Conservation (phyloP, 2,329 filamentous ascomycete genomes). For the Pseudocercospora crystallina region DNA sequence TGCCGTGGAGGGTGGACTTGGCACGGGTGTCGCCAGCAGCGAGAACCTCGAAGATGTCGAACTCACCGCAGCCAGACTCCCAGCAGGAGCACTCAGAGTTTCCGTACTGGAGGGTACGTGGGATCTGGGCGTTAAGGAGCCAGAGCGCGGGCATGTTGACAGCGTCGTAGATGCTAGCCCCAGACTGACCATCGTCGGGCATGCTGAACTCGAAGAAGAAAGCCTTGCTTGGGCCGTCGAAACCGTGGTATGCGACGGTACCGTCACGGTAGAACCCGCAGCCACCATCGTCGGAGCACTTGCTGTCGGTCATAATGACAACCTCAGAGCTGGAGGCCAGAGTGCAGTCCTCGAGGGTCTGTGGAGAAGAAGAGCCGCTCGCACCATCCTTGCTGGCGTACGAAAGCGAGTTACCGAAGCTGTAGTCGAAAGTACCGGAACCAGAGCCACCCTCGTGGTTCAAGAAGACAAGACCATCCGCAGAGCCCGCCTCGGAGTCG, state of each 20-base stretch:
- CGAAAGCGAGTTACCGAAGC: slow-evolving; percentile 59
- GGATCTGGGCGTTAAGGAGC: slow-evolving; percentile 72
- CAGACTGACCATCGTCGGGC: slow-evolving; percentile 59
- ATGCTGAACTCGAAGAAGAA: slow-evolving; percentile 75
- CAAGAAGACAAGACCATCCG: slow-evolving; percentile 58
- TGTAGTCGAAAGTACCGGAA: slow-evolving; percentile 56
- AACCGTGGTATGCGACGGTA: slow-evolving; percentile 61
- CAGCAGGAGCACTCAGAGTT: slow-evolving; percentile 68
- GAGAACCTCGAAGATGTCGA: slow-evolving; percentile 73
- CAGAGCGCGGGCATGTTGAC: slow-evolving; percentile 72
- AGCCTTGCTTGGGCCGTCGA: slow-evolving; percentile 66
- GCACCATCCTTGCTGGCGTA: slow-evolving; percentile 53
- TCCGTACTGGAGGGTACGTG: slow-evolving; percentile 68
- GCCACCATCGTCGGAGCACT: slow-evolving; percentile 48
- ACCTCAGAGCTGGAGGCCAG: slow-evolving; percentile 53
- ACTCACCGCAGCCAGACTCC: slow-evolving; percentile 68
- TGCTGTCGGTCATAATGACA: slow-evolving; percentile 51
- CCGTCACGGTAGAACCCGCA: slow-evolving; percentile 38
- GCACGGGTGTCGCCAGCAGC: slow-evolving; percentile 62
- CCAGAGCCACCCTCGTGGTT: slow-evolving; percentile 58
- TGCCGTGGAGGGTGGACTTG: slow-evolving; percentile 69
- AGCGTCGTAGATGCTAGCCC: slow-evolving; percentile 37
- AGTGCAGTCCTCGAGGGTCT: slow-evolving; percentile 51
- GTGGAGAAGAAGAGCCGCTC: slow-evolving; percentile 47
- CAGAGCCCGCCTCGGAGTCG: slow-evolving; percentile 37